Evolutionary conservation across 2,329 filamentous ascomycete species (phyloP), one percentile per base, ranked within the genome.

Genomic region (Neofusicoccum umdonicola): DNA sequence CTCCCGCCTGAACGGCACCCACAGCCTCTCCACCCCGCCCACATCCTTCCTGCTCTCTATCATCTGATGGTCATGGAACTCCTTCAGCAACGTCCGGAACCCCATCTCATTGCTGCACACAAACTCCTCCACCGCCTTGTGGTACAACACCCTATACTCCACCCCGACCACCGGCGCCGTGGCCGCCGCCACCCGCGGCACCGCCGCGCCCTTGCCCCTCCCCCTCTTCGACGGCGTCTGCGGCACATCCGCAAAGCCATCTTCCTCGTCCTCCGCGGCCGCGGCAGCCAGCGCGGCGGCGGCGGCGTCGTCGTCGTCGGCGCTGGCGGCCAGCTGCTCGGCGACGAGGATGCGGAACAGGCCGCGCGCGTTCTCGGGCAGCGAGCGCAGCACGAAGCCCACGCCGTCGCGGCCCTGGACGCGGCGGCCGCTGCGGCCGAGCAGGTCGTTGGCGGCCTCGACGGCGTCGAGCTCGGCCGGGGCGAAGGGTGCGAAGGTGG

Each of bases 61-160:
- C 88, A 99, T 98, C 73, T 97, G 92, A 80, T 99, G 95, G 72
- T 99, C 95, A 74, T 97, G 92, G 76, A 99, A 95, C 85, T 99
- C 95, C 79, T 98, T 98, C 67, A 99, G 79, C 74, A 99, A 77
- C 31, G 93, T 97, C 66, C 95, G 85, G 80, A 98, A 98, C 67
- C 92, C 93, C 85, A 98, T 93, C 80, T 98, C 95, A 66, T 91
- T 97, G 70, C 91, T 95, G 76, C 94, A 97, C 57, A 99, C 95
- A 76, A 99, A 98, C 73, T 97, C 93, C 78, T 97, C 93, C 4
- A 94, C 90, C 2, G 95, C 93, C 80, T 97, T 97, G 75, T 96
- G 93, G 74, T 98, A 99, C 68, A 99, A 78, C 70, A 92, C 89
- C 22, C 92, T 85, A 75, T 97, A 98, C 79, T 98, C 94, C 15